Evolutionary conservation across 768 basidiomycete genomes (phyloP), one percentile per base, ranked within the genome.

Genomic region (Rhizopogon vinicolor): DNA sequence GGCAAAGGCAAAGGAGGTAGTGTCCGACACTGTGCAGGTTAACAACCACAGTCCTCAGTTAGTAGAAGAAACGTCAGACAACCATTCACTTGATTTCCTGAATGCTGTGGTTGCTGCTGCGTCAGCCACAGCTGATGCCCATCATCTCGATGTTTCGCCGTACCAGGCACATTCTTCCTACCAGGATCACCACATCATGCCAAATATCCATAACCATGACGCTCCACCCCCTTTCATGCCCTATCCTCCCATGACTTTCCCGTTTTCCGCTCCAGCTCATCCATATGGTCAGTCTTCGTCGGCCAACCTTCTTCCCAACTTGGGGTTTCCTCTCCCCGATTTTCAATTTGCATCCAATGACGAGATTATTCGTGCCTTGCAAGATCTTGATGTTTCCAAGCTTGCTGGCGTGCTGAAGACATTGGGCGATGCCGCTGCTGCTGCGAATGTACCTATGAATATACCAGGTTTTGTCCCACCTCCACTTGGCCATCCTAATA

Each of bases 301-400:
- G 54, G 29, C 33, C 16, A 40, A 16, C 52, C 56, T 51, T 50
- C 69, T 62, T 48, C 60, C 66, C 12, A 52, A 54, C 29, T 29
- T 66, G 5, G 60, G 51, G 13, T 60, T 55, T 2, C 60, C 63
- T 3, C 57, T 72, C 41, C 70, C 73, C 14, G 75, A 74, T 25
- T 64, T 78, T n/a, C 68, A 66, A 28, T 72, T 72, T 53, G 75
- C 77, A 12, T 86, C 86, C 25, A 87, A 82, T 62, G 89, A 91
- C 46, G 86, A 89, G 57, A 80, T 91, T 44, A 71, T 91, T 43
- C 87, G 84, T 35, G 83, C 82, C 10, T 69, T 91, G 48, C 88
- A 91, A 65, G 82, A 85, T 46, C 72, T 91, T 57, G 89, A 91
- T 60, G 60, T 72, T 9, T 77, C 85, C 51, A 89, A 85, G 71